phyloP scores from a whole-genome alignment of 176 grass and related monocot genomes.

The Puccinellia tenuiflora region DNA sequence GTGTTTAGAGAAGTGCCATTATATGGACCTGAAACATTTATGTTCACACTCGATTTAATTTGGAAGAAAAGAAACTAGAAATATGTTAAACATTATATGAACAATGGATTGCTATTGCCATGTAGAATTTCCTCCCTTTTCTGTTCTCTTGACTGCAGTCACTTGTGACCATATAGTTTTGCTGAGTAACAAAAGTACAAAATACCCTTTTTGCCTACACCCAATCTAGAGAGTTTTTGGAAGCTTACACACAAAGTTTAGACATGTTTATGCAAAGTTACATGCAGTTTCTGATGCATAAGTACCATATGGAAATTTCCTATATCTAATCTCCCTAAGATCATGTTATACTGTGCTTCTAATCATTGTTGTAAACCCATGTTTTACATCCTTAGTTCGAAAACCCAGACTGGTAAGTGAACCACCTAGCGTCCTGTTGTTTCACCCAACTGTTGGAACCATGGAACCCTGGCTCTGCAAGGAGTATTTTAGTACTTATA shows the following conservation, averaged over 20 bases:
- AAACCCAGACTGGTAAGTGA: background rate
- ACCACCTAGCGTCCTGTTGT: background rate
- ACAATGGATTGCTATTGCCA: background rate
- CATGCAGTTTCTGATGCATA: constrained; percentile 8
- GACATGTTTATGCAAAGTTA: background rate
- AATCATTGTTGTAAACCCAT: background rate
- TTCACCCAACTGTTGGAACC: background rate
- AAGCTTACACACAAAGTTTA: background rate
- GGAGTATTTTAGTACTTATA: background rate
- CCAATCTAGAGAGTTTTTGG: background rate
- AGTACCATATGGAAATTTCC: background rate
- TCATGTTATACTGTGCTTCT: background rate
- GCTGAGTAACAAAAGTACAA: background rate
- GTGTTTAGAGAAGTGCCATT: background rate
- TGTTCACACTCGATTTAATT: background rate
- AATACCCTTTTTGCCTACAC: background rate
- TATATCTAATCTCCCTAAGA: background rate
- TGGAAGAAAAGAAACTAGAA: background rate
- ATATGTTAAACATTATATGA: background rate
- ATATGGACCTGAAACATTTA: background rate
- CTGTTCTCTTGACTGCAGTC: background rate
- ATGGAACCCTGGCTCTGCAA: background rate
- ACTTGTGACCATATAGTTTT: background rate
- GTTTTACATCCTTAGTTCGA: background rate
- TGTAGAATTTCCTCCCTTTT: background rate